Evolutionary conservation across 2,329 filamentous ascomycete species (phyloP), one percentile per base, ranked within the genome.

Genomic region (Pseudogymnoascus sp.): DNA sequence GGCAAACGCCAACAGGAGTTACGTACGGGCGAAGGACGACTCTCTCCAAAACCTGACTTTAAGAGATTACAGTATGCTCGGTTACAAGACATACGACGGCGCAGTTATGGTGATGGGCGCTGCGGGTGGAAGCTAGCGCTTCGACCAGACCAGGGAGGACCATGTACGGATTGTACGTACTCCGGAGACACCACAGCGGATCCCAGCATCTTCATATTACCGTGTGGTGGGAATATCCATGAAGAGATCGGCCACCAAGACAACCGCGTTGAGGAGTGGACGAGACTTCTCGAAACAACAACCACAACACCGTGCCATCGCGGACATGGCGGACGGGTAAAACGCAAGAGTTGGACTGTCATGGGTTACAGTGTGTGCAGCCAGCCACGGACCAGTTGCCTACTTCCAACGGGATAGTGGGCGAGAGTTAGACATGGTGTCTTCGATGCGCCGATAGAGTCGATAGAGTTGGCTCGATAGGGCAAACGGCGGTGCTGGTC

Each of bases 221-320:
- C 49, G 49, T 55, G 49, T 55, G n/a, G 49, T 55, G 49, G 49
- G 49, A 25, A 55, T 14, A 45, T 55, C 49, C 49, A 55, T 33
- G 49, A 14, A 55, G 49, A 55, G 49, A 55, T 55, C 28, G 28
- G 49, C 49, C 28, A 55, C 16, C 49, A 33, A 55, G 49, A 55
- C 49, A 55, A 19, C 49, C 49, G 49, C 49, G 49, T 55, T 55
- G 28, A 55, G 45, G 5, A 22, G 49, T 55, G 28, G 49, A 14
- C 49, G 49, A 55, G 49, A 55, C 49, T 55, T 55, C 49, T 55
- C 28, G 49, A 55, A 55, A 55, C 49, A 33, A 35, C 49, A 55
- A 55, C 49, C 28, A 49, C 49, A 55, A 33, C 49, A 55, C 49
- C 49, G 16, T 55, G 49, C n/a, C 49, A 55, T 49, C 23, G 39